Percentiles rank a stretch among this genome's conserved stretches.
These are phyloP conservation scores for Paraconiothyrium sp. DNA, from an alignment of 2,329 filamentous ascomycete genomes.

Conservation along the genomic window DNA sequence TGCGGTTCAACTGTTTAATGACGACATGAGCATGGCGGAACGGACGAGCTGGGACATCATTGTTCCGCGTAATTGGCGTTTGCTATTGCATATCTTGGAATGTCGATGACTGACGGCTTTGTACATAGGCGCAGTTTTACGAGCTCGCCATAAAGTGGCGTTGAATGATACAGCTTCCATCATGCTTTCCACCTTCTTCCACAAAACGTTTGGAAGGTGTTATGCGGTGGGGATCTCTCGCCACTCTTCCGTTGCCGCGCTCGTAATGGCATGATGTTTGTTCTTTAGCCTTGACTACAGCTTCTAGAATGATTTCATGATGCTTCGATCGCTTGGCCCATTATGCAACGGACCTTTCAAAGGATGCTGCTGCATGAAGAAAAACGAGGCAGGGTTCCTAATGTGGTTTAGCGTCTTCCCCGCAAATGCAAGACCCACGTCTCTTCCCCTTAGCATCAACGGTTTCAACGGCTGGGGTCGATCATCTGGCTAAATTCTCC, in stretches of 20 bases:
- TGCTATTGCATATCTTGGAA: slow-evolving; percentile 27
- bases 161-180: slow-evolving; percentile 14
- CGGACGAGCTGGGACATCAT: slow-evolving; percentile 31
- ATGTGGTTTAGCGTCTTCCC: slow-evolving; percentile 28
- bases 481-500: slow-evolving; percentile 15
- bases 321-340: slow-evolving; percentile 17
- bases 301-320: slow-evolving; percentile 22
- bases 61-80: slow-evolving; percentile 32
- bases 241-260: slow-evolving; percentile 11
- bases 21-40: slow-evolving; percentile 50
- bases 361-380: slow-evolving; percentile 20
- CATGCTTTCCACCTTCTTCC: not conserved
- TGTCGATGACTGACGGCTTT: slow-evolving; percentile 21
- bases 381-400: slow-evolving; percentile 14
- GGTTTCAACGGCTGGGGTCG: slow-evolving; percentile 12
- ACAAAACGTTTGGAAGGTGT: not conserved
- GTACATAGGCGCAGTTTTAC: slow-evolving; percentile 42
- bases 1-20: slow-evolving; percentile 44
- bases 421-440: slow-evolving; percentile 16
- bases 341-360: slow-evolving; percentile 10
- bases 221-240: slow-evolving; percentile 14
- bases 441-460: slow-evolving; percentile 14
- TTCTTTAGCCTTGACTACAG: slow-evolving; percentile 23
- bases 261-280: slow-evolving; percentile 13
- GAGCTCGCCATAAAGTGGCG: slow-evolving; percentile 26